Percentiles rank a stretch among this genome's conserved stretches.
Conservation (phyloP, 192 early-diverging fungal genomes). For the Umbelopsis vinacea region DNA sequence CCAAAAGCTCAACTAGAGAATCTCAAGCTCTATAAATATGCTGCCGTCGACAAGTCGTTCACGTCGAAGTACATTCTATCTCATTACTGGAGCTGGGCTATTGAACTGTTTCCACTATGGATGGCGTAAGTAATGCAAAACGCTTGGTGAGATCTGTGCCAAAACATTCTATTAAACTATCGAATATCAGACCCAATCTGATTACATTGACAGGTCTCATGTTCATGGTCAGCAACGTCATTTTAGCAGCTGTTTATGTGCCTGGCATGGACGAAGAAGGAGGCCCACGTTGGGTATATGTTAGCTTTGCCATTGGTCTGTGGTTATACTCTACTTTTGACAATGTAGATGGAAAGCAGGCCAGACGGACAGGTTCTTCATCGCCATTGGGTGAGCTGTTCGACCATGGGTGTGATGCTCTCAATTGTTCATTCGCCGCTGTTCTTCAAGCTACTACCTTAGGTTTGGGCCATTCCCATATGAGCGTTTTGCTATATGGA, state of each 20-base stretch:
- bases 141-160: neutral
- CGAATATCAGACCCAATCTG: constrained; percentile 71
- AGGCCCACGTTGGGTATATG: constrained; percentile 82
- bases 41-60: constrained; percentile 82
- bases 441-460: constrained; percentile 29
- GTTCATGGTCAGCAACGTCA: constrained; percentile 78
- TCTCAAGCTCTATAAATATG: constrained; percentile 86
- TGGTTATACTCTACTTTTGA: constrained; percentile 91
- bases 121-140: constrained; percentile 70
- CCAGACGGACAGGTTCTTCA: constrained; percentile 82
- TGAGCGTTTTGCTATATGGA: constrained; percentile 32
- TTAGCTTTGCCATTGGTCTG: constrained; percentile 73
- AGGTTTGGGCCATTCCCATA: constrained; percentile 30
- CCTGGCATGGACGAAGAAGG: constrained; percentile 68
- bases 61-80: constrained; percentile 75
- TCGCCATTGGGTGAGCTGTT: constrained; percentile 94
- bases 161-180: neutral
- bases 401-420: constrained; percentile 76
- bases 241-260: constrained; percentile 67
- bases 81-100: constrained; percentile 86
- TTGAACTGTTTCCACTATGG: constrained; percentile 83
- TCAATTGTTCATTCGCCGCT: constrained; percentile 40
- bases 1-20: constrained; percentile 48
- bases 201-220: constrained; percentile 87
- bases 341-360: constrained; percentile 95